Evolutionary conservation across 2,329 filamentous ascomycete species (phyloP), one percentile per base, ranked within the genome.

Genomic region (Colletotrichum lupini): DNA sequence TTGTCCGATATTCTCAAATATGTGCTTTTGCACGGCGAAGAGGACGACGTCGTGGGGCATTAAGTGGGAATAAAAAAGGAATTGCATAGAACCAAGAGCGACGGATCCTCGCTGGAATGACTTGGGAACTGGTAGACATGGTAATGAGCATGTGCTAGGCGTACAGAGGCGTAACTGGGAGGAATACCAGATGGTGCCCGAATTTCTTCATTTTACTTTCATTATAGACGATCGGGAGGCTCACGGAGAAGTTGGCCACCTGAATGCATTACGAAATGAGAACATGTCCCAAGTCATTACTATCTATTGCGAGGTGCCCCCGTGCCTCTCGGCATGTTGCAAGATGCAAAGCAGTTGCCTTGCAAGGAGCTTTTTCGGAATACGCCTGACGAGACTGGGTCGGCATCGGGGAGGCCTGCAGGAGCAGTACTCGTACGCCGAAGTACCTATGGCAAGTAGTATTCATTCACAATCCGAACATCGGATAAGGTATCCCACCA

Each of bases 1-100:
- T 87, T 99, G 67, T 98, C 96, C 72, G 97, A 99, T 83, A 98
- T 99, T 76, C 89, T 99, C 77, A 95, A 97, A 79, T 98, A 99
- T 81, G 94, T 98, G 66, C 87, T 99, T 76, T 87, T 98, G 26
- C 90, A 94, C 77, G 94, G 94, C 65, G 92, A 94, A 79, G 92
- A 91, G 76, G 88, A 91, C 6, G 74, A 76, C 30, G 59, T 32
- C 37, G 65, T 64, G n/a, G 67, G 57, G 30, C 30, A 26, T 11
- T 68, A 42, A 69, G 24, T 46, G n/a, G 68, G 62, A 49, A 55
- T 16, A 64, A 73, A 62, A 72, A 14, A 28, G 61, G 68, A 66
- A 26, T 72, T 72, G 62, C 63, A 74, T 74, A 73, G 72, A 74
- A 59, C 30, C 62, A 58, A 74, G 68, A 72, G 68, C 62, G 72